A percentile compares a stretch with the other conserved stretches of the same genome.
phyloP scores from a whole-genome alignment of 2,329 filamentous ascomycete species.

The Hypoxylon sp. region DNA sequence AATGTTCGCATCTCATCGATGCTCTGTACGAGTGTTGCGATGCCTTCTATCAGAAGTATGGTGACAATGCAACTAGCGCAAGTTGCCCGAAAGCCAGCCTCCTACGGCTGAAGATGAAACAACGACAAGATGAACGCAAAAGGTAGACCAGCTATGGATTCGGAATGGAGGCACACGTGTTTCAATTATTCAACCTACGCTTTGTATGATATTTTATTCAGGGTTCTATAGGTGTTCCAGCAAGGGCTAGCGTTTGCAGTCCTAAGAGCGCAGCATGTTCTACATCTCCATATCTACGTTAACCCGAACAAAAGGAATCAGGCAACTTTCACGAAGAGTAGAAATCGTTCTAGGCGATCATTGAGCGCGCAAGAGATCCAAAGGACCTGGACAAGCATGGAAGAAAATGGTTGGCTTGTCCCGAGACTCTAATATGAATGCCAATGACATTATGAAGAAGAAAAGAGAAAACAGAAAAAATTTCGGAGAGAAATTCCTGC shows the following conservation, averaged over 20 bases:
- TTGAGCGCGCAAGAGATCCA: slow-evolving; percentile 95
- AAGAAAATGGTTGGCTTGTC: slow-evolving; percentile 75
- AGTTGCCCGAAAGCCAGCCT: slow-evolving; percentile 89
- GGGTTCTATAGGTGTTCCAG: background rate
- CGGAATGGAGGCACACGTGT: background rate
- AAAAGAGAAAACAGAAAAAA: slow-evolving; percentile 54
- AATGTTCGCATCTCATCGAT: slow-evolving; percentile 82
- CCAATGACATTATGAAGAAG: slow-evolving; percentile 80
- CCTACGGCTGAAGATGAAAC: slow-evolving; percentile 87
- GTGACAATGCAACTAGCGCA: slow-evolving; percentile 80
- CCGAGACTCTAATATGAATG: slow-evolving; percentile 99
- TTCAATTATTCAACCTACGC: slow-evolving; percentile 12
- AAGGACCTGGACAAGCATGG: slow-evolving; percentile 94
- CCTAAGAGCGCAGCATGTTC: slow-evolving; percentile 51
- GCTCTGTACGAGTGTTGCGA: slow-evolving; percentile 95
- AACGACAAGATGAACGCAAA: slow-evolving; percentile 65
- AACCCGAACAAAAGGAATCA: slow-evolving; percentile 62
- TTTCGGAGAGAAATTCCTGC: slow-evolving; percentile 51
- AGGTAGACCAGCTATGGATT: slow-evolving; percentile 29
- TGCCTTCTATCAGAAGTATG: slow-evolving; percentile 84
- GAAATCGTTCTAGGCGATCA: slow-evolving; percentile 88
- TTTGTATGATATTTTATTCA: slow-evolving; percentile 22
- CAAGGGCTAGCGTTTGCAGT: background rate
- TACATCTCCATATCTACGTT: slow-evolving; percentile 58
- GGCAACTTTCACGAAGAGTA: slow-evolving; percentile 82